Evolutionary conservation across 441 rosid genomes (phyloP).

Genomic region (Gossypium trilobum): DNA sequence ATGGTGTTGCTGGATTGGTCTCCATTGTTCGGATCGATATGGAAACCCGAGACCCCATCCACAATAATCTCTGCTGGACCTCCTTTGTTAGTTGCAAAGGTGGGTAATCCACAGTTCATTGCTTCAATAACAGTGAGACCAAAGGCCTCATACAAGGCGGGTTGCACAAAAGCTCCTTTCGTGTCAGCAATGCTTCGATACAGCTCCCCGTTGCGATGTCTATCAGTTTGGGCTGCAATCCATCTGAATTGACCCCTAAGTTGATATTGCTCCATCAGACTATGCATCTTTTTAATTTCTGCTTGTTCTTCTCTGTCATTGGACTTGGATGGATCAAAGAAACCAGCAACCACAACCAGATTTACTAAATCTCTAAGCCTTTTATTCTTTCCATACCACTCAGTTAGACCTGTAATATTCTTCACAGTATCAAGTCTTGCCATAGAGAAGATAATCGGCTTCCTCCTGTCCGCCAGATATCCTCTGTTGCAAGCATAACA

Average conservation of each 20-base stretch:
- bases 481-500: conserved; percentile 43
- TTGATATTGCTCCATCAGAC: conserved; percentile 57
- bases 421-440: conserved; percentile 85
- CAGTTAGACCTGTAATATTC: conserved; percentile 74
- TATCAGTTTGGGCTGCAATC: conserved; percentile 84
- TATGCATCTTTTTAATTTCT: conserved; percentile 80
- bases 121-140: conserved; percentile 91
- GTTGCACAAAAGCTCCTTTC: conserved; percentile 81
- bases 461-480: conserved; percentile 56
- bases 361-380: conserved; percentile 63
- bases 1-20: conserved; percentile 60
- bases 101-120: conserved; percentile 88
- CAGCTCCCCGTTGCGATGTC: conserved; percentile 77
- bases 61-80: conserved; percentile 91
- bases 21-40: conserved; percentile 73
- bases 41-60: conserved; percentile 82
- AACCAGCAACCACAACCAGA: conserved; percentile 82
- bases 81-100: conserved; percentile 84
- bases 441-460: conserved; percentile 89
- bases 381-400: conserved; percentile 80
- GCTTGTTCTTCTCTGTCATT: conserved; percentile 79
- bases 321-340: conserved; percentile 64
- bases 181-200: conserved; percentile 84
- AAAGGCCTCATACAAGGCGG: conserved; percentile 89
- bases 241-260: conserved; percentile 81